These are phyloP conservation scores for Ceriops tagal DNA, from an alignment of 345 rosid species.

Conservation along the genomic window DNA sequence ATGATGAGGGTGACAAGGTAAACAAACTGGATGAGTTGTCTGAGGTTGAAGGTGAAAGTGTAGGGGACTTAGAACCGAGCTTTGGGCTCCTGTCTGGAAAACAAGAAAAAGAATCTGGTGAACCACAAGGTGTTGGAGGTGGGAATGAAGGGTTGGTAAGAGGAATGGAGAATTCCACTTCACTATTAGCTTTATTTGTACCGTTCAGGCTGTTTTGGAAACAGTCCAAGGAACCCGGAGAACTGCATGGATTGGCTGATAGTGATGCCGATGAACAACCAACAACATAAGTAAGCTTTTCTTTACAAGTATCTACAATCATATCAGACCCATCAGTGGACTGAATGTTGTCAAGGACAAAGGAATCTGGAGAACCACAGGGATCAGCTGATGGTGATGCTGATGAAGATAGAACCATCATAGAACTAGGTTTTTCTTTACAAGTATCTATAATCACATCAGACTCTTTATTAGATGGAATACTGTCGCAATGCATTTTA, in stretches of 20 bases:
- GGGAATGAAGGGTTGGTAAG: constrained; percentile 26
- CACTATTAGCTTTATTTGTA: constrained; percentile 25
- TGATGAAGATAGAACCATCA: constrained; percentile 19
- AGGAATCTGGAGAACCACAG: constrained; percentile 48
- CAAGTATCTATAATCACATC: constrained; percentile 27
- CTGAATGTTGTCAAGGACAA: constrained; percentile 34
- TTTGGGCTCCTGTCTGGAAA: constrained; percentile 38
- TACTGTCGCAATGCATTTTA: constrained; percentile 25
- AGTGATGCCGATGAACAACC: constrained; percentile 36
- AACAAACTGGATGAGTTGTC: constrained; percentile 60
- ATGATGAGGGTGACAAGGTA: constrained; percentile 63
- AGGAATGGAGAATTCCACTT: constrained; percentile 19
- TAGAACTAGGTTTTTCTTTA: constrained; percentile 18
- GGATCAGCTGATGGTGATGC: constrained; percentile 35
- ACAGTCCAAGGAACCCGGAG: constrained; percentile 41
- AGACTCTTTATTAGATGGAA: constrained; percentile 18
- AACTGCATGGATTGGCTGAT: constrained; percentile 34
- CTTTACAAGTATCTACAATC: constrained; percentile 21
- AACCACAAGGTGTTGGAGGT: constrained; percentile 34
- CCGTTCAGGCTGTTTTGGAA: constrained; percentile 22
- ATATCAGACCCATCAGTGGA: not conserved
- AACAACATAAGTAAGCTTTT: constrained; percentile 10
- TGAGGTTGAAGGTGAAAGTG: constrained; percentile 63
- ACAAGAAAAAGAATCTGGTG: constrained; percentile 43
- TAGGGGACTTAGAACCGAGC: constrained; percentile 51